Evolutionary conservation across 208 protist genomes (phyloP).

Genomic region (Acanthamoeba royreba): DNA sequence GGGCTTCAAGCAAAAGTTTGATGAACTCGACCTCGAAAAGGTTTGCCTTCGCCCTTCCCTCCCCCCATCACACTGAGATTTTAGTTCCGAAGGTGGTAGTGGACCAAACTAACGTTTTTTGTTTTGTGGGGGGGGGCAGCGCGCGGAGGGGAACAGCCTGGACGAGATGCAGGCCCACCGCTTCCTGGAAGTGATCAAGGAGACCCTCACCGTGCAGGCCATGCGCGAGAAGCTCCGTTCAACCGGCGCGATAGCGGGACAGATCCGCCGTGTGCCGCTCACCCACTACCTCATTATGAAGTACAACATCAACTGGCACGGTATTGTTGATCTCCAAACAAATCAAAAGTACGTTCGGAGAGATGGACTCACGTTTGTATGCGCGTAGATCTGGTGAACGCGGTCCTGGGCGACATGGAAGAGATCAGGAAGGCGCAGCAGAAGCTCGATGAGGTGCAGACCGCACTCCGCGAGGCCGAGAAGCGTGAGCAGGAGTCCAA

Average conservation of each 20-base stretch:
- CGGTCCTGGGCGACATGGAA: constrained; percentile 4
- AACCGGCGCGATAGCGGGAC: neutral
- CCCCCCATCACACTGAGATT: neutral
- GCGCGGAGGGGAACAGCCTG: neutral
- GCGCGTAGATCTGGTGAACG: neutral
- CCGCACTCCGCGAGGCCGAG: neutral
- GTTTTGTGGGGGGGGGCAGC: neutral
- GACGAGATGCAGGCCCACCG: constrained; percentile 38
- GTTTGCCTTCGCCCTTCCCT: neutral
- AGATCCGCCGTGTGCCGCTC: neutral
- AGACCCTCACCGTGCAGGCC: neutral
- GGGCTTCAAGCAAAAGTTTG: neutral
- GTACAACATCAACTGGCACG: constrained; percentile 13
- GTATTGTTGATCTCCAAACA: neutral
- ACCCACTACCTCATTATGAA: constrained; percentile 6
- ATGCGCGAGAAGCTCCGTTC: neutral
- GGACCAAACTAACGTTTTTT: too few species aligned
- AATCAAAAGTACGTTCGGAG: neutral
- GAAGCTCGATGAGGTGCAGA: constrained; percentile 1
- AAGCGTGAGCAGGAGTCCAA: neutral
- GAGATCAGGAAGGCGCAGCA: constrained; percentile 20
- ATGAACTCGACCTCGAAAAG: neutral
- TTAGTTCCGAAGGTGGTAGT: neutral
- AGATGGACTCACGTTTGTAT: neutral
- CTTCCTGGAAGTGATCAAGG: constrained; percentile 8